Evolutionary conservation across 192 early-diverging fungal genomes (phyloP).

Genomic region (Coemansia sp.): DNA sequence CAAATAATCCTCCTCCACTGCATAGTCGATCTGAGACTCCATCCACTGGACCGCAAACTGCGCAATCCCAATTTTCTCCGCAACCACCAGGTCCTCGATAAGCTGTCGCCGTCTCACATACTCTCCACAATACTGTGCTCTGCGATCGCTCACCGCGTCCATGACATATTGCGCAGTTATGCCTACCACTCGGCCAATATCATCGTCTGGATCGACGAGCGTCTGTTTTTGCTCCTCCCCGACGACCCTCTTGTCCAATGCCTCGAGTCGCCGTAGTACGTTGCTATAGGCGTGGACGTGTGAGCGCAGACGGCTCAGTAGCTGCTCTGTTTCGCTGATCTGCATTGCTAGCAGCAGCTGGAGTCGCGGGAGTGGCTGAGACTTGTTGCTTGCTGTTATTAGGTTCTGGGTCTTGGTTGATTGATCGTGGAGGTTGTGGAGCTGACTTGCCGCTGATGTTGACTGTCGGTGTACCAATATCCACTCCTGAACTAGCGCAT

Average conservation of each 20-base stretch:
- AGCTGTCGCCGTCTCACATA: not conserved
- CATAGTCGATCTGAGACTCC: constrained; percentile 7
- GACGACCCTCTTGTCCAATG: not conserved
- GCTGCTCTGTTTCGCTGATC: not conserved
- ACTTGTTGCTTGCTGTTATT: not conserved
- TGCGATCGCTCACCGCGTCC: not conserved
- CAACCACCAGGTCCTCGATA: not conserved
- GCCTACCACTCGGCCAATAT: constrained; percentile 6
- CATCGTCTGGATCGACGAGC: not conserved
- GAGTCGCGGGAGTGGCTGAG: not conserved
- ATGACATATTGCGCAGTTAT: constrained; percentile 12
- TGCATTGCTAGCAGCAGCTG: not conserved
- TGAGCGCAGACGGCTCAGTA: not conserved
- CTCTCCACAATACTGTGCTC: constrained; percentile 6
- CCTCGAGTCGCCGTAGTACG: not conserved
- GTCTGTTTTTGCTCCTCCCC: not conserved
- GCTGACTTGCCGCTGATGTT: not conserved
- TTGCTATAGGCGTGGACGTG: constrained; percentile 4
- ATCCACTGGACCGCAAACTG: constrained; percentile 9
- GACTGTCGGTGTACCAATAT: not conserved
- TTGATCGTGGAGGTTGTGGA: constrained; percentile 7
- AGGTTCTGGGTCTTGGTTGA: not conserved
- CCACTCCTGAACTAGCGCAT: constrained; percentile 14
- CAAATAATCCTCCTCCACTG: constrained; percentile 19
- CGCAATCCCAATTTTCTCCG: not conserved